Evolutionary conservation across 2,329 filamentous ascomycete genomes (phyloP).

Genomic region (Fusarium beomiforme): DNA sequence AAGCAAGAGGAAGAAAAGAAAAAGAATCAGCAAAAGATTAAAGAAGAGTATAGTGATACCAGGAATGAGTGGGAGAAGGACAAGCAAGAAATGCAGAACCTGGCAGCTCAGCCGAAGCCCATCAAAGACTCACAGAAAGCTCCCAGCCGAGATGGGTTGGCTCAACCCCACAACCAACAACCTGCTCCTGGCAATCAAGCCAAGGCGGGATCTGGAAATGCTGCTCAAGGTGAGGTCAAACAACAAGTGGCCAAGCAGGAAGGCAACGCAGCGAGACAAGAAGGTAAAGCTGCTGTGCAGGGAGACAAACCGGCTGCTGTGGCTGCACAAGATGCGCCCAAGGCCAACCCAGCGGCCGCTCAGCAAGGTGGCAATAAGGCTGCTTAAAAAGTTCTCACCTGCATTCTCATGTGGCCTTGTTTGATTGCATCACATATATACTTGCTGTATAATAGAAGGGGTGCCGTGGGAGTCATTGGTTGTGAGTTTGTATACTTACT

Average conservation of each 20-base stretch:
- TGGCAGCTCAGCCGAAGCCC: slow-evolving; percentile 51
- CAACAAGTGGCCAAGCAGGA: slow-evolving; percentile 17
- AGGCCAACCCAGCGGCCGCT: slow-evolving; percentile 11
- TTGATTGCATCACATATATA: background rate
- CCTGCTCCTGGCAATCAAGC: slow-evolving; percentile 12
- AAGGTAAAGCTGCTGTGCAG: slow-evolving; percentile 13
- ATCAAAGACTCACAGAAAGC: slow-evolving; percentile 26
- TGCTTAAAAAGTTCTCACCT: slow-evolving; percentile 8
- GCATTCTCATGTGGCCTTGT: background rate
- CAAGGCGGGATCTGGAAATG: slow-evolving; percentile 14
- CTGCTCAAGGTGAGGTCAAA: slow-evolving; percentile 16
- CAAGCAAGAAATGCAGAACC: slow-evolving; percentile 79
- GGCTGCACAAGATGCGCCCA: slow-evolving; percentile 10
- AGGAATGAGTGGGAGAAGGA: slow-evolving; percentile 90
- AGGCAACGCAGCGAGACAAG: slow-evolving; percentile 1
- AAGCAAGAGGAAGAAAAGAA: slow-evolving; percentile 75
- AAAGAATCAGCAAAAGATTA: slow-evolving; percentile 76
- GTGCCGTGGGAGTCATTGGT: slow-evolving; percentile 20
- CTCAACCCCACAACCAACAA: slow-evolving; percentile 22
- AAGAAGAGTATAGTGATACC: slow-evolving; percentile 81
- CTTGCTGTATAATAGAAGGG: slow-evolving; percentile 36
- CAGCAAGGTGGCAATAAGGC: slow-evolving; percentile 21
- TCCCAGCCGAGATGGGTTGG: slow-evolving; percentile 25
- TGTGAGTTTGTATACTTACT: background rate
- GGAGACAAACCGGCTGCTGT: slow-evolving; percentile 14